Base-by-base conservation (phyloP, 1,284 basidiomycete genomes). In the Trametes polyzona region DNA sequence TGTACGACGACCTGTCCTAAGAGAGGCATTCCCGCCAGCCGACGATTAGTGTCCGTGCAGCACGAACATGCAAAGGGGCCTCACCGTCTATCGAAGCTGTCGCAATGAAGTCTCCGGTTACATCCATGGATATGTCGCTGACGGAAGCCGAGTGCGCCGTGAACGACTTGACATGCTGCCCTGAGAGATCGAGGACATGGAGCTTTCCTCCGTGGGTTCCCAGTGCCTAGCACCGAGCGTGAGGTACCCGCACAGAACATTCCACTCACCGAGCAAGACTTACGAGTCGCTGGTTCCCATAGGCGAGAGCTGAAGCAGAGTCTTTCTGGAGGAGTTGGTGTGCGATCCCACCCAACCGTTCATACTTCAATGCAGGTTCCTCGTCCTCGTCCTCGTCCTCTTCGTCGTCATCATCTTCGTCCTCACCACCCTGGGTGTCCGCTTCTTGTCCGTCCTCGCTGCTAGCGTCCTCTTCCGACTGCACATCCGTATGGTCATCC, bases 71-170 rank as follows among this genome's bases (percentile, higher is more conserved):
- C 17, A n/a, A 21, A 10, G 40, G 7, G 24, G 12, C 67, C 83
- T 74, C 72, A 93, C 95, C 97, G 73, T 99, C 96, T 68, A 98
- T 88, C 6, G 94, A 95, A 0, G 96, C 92, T 9, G 95, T 96
- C 1, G 89, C 95, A 4, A 99, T 84, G 70, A 95, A 98, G 57
- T 98, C 95, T 39, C 85, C 88, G 1, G 90, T 90, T 47, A 83
- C 77, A 71, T 98, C 96, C 67, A 99, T 81, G 47, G 84, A 84
- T 33, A 98, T 86, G 68, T 95, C 94, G 46, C 88, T 85, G 49
- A 99, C 82, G 17, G 91, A 92, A 0, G 96, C 96, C n/a, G 88
- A 81, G 69, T 99, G 97, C 3, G 93, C 92, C 61, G 94, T 88
- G 71, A 91, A 97, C 5, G 93, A 95, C 74, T 95, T 96, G 73